Evolutionary conservation across 2,329 filamentous ascomycete genomes (phyloP).

Genomic region (Hypomyces rosellus): DNA sequence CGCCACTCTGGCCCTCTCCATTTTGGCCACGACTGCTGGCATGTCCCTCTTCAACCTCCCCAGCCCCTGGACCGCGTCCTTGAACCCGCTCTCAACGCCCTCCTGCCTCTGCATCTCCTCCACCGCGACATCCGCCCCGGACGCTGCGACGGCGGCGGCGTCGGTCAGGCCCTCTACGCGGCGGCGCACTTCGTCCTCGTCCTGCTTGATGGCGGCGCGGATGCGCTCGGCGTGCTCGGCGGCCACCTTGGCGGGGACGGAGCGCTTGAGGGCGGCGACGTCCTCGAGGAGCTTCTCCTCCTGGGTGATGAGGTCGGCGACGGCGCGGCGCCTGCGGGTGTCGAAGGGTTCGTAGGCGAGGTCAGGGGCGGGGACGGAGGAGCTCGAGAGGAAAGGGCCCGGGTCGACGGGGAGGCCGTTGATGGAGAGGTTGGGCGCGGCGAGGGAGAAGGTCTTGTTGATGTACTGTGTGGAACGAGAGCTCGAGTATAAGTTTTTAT

Average conservation of each 20-base stretch:
- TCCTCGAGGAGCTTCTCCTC: slow-evolving; percentile 60
- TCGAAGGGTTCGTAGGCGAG: slow-evolving; percentile 54
- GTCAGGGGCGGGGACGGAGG: slow-evolving; percentile 17
- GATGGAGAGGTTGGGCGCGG: slow-evolving; percentile 54
- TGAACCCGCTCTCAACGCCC: slow-evolving; percentile 40
- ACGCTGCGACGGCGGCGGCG: slow-evolving; percentile 16
- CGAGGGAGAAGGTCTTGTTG: slow-evolving; percentile 51
- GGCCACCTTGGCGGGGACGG: slow-evolving; percentile 42
- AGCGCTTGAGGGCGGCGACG: slow-evolving; percentile 54
- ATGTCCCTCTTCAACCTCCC: slow-evolving; percentile 52
- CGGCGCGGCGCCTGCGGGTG: slow-evolving; percentile 49
- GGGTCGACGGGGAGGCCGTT: slow-evolving; percentile 51
- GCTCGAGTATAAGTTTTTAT: too few relatives aligned
- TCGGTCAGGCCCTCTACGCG: slow-evolving; percentile 14
- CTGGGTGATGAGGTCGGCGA: slow-evolving; percentile 54
- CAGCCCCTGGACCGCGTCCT: slow-evolving; percentile 43
- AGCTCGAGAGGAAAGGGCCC: slow-evolving; percentile 29
- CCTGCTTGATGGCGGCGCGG: slow-evolving; percentile 34
- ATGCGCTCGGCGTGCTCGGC: slow-evolving; percentile 35
- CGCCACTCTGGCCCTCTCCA: slow-evolving; percentile 57
- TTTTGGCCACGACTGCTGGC: slow-evolving; percentile 56
- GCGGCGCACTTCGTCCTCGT: slow-evolving; percentile 39
- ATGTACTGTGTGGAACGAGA: slow-evolving; percentile 49
- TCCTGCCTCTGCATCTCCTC: slow-evolving; percentile 36
- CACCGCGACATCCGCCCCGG: slow-evolving; percentile 24